phyloP scores from a whole-genome alignment of 371 early-diverging fungal genomes.

The Rhizopus stolonifer region DNA sequence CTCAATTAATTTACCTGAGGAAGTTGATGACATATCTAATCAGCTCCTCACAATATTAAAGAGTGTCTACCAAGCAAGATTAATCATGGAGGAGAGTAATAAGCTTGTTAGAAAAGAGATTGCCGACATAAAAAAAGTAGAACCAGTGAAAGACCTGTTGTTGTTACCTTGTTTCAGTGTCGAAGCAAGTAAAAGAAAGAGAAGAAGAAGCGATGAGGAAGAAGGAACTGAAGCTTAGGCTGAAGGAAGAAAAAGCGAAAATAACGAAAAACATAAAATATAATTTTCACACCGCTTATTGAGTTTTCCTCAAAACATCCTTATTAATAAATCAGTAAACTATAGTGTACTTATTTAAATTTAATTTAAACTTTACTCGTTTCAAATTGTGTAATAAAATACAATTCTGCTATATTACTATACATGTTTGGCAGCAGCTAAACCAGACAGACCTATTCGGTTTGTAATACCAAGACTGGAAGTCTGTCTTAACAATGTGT shows the following conservation, averaged over 20 bases:
- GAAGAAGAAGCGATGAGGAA: conserved; percentile 5
- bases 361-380: conserved; percentile 13
- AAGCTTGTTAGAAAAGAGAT: conserved; percentile 7
- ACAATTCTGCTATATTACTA: conserved; percentile 9
- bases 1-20: conserved; percentile 12
- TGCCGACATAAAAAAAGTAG: conserved; percentile 8
- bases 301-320: conserved; percentile 15
- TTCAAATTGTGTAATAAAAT: conserved; percentile 15
- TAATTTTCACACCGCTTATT: conserved; percentile 19
- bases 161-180: conserved; percentile 11
- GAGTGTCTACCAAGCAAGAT: conserved; percentile 4
- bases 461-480: conserved; percentile 12
- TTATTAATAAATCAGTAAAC: conserved; percentile 14
- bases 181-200: conserved; percentile 11
- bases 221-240: conserved; percentile 9
- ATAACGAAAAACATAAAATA: conserved; percentile 15
- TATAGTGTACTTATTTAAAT: conserved; percentile 11
- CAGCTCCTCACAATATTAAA: conserved; percentile 13
- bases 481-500: conserved; percentile 16
- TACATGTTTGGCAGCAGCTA: conserved; percentile 13
- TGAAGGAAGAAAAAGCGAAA: conserved; percentile 16
- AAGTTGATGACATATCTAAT: conserved; percentile 8
- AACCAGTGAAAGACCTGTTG: conserved; percentile 7
- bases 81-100: conserved; percentile 8
- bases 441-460: conserved; percentile 11